phyloP scores from a whole-genome alignment of 1,284 basidiomycete species.

The Athelia sp. region DNA sequence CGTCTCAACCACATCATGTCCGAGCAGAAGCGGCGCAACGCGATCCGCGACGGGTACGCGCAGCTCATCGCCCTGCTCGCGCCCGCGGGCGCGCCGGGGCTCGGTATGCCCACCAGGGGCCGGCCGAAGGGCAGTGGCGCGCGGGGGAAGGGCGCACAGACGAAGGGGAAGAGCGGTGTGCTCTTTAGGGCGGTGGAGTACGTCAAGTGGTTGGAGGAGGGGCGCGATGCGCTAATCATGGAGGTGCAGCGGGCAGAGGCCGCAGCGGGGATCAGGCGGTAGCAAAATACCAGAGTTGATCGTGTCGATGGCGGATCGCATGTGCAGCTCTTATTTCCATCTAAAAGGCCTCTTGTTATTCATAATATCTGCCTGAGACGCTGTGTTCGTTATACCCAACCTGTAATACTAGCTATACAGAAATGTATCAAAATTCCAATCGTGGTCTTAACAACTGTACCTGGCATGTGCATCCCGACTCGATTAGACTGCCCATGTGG shows the following conservation, averaged over 20 bases:
- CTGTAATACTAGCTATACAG: too few relatives aligned
- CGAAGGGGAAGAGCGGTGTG: conserved; percentile 78
- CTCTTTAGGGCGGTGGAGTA: conserved; percentile 78
- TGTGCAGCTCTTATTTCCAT: too few relatives aligned
- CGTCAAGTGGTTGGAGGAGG: conserved; percentile 71
- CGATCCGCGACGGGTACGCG: conserved; percentile 86
- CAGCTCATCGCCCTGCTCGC: conserved; percentile 76
- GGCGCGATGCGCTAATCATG: conserved; percentile 53
- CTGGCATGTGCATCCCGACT: too few relatives aligned
- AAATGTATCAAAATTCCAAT: too few relatives aligned
- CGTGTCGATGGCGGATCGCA: too few relatives aligned
- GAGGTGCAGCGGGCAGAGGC: conserved; percentile 62
- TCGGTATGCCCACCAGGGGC: conserved; percentile 72
- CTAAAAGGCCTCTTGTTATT: too few relatives aligned
- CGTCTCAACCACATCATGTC: conserved; percentile 92
- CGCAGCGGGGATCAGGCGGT: conserved; percentile 43
- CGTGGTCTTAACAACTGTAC: too few relatives aligned
- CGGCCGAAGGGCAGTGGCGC: conserved; percentile 76
- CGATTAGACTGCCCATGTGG: too few relatives aligned
- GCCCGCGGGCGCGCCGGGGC: conserved; percentile 59
- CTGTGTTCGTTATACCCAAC: too few relatives aligned
- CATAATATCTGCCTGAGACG: too few relatives aligned
- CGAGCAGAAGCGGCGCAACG: conserved; percentile 86
- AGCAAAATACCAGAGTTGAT: too few relatives aligned
- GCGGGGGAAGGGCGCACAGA: conserved; percentile 51